These are phyloP conservation scores for Aegle marmelos DNA, from an alignment of 345 rosid species.

Conservation along the genomic window DNA sequence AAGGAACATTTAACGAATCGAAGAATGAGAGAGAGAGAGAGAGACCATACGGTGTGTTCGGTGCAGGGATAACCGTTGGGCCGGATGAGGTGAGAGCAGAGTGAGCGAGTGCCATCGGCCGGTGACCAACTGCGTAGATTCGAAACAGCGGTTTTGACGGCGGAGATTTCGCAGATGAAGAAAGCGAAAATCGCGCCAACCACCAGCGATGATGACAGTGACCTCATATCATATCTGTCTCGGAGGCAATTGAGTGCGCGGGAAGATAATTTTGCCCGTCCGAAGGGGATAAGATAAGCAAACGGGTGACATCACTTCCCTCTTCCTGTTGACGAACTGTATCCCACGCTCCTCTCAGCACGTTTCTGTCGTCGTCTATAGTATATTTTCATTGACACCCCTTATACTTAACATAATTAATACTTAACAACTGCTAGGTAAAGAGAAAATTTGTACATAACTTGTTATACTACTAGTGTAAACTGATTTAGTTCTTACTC, in stretches of 20 bases:
- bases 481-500: too few relatives aligned
- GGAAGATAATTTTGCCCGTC: not conserved
- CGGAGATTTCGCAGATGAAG: not conserved
- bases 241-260: not conserved
- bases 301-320: too few relatives aligned
- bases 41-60: conserved; percentile 63
- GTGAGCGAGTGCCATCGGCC: conserved; percentile 22
- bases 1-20: not conserved
- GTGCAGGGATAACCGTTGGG: conserved; percentile 77
- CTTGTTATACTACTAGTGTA: too few relatives aligned
- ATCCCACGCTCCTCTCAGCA: not conserved
- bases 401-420: too few relatives aligned
- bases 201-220: not conserved
- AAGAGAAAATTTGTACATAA: too few relatives aligned
- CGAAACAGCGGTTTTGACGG: conserved; percentile 11
- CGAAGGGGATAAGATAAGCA: too few relatives aligned
- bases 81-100: conserved; percentile 57
- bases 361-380: not conserved
- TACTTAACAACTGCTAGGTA: too few relatives aligned
- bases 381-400: too few relatives aligned
- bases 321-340: too few relatives aligned
- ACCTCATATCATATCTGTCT: conserved; percentile 1
- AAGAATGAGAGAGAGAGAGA: conserved; percentile 12
- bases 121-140: conserved; percentile 28
- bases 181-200: conserved; percentile 6